phyloP scores from a whole-genome alignment of 768 basidiomycete genomes.

The Candolleomyces efflorescens region DNA sequence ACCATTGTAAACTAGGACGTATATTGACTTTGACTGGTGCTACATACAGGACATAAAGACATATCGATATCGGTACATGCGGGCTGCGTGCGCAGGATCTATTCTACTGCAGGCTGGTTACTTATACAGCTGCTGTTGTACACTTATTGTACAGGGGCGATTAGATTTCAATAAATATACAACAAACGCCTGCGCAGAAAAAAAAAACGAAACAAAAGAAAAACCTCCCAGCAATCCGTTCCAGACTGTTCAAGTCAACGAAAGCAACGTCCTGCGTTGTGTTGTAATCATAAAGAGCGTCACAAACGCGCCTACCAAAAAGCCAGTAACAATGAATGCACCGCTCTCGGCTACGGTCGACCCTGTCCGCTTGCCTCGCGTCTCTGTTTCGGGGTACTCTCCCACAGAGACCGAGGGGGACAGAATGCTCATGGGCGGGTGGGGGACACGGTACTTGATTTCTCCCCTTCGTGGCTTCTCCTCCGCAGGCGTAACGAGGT shows the following conservation, averaged over 20 bases:
- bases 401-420: background rate
- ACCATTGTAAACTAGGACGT: no score
- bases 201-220: background rate
- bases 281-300: slow-evolving; percentile 29
- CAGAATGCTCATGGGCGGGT: slow-evolving; percentile 9
- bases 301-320: slow-evolving; percentile 39
- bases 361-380: slow-evolving; percentile 11
- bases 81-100: no score
- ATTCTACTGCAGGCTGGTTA: no score
- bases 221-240: background rate
- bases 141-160: slow-evolving; percentile 18
- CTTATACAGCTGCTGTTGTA: no score
- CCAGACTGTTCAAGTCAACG: slow-evolving; percentile 19
- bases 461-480: background rate
- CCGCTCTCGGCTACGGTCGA: slow-evolving; percentile 28
- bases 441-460: slow-evolving; percentile 10
- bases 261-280: slow-evolving; percentile 28
- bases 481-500: background rate
- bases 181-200: background rate
- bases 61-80: no score
- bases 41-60: no score
- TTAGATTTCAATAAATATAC: background rate
- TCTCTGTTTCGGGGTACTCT: slow-evolving; percentile 8
- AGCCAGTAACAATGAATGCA: slow-evolving; percentile 44
- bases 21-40: no score